Evolutionary conservation across 2,329 filamentous ascomycete species (phyloP).

Genomic region (Myriangium duriaei): DNA sequence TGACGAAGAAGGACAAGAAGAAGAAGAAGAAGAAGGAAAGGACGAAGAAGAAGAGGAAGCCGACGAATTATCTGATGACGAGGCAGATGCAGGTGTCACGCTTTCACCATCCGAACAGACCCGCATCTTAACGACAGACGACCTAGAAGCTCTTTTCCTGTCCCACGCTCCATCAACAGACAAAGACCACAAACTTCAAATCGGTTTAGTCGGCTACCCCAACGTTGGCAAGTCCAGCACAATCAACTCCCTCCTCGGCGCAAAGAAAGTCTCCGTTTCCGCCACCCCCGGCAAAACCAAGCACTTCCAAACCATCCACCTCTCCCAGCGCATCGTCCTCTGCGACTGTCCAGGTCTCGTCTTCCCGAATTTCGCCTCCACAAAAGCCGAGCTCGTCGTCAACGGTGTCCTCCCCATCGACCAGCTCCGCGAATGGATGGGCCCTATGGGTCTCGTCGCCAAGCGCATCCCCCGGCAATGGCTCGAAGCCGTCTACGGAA

Average conservation of each 20-base stretch:
- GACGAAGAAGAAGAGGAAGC: slow-evolving; percentile 17
- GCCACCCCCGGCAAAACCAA: slow-evolving; percentile 97
- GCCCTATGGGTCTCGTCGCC: slow-evolving; percentile 71
- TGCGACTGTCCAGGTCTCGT: slow-evolving; percentile 98
- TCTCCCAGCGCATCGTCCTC: slow-evolving; percentile 77
- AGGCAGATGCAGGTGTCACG: slow-evolving; percentile 24
- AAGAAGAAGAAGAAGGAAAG: slow-evolving; percentile 24
- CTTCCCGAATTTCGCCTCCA: slow-evolving; percentile 94
- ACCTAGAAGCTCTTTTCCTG: slow-evolving; percentile 81
- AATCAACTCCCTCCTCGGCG: slow-evolving; percentile 95
- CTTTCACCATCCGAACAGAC: slow-evolving; percentile 35
- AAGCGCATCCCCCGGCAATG: slow-evolving; percentile 77
- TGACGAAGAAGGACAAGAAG: slow-evolving; percentile 27
- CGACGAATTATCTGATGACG: slow-evolving; percentile 10
- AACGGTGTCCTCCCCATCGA: slow-evolving; percentile 94
- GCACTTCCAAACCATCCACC: slow-evolving; percentile 96
- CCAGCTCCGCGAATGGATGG: slow-evolving; percentile 84
- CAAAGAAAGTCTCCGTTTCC: slow-evolving; percentile 97
- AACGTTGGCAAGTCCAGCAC: slow-evolving; percentile 99
- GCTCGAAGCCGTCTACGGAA: slow-evolving; percentile 85
- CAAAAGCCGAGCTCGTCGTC: slow-evolving; percentile 90
- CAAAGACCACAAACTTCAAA: slow-evolving; percentile 58
- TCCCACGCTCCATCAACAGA: slow-evolving; percentile 51
- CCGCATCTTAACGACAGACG: slow-evolving; percentile 80
- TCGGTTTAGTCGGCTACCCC: slow-evolving; percentile 92